Evolutionary conservation across 2,329 filamentous ascomycete genomes (phyloP), one percentile per base, ranked within the genome.

Genomic region (Fusarium metavorans): DNA sequence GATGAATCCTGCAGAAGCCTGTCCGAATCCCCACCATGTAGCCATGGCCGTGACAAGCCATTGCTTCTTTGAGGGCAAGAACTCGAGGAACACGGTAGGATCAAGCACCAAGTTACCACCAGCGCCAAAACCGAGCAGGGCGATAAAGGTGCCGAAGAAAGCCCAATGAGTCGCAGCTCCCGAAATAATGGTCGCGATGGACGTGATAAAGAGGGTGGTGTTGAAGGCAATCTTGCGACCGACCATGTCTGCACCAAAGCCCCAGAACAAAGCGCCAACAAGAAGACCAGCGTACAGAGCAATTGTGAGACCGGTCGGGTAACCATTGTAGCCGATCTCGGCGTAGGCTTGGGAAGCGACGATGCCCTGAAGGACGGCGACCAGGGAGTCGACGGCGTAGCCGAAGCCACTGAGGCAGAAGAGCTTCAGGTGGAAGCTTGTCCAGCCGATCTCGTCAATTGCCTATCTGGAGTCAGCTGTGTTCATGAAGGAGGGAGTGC

Each of bases 41-140:
- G 91, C 90, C 80, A 92, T 85, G 25, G 90, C 83, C 1, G 90
- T 92, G 23, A 92, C 78, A 27, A 92, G 85, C 90, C 91, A 94
- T 78, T 93, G 91, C 76, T 90, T 86, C 64, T 87, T 85, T 20
- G 87, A 79, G 0, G 85, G 85, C 8, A 87, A 78, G 66, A 84
- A 87, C 72, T 87, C 85, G 30, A 87, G 80, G 63, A 87, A 86
- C 41, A 87, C 84, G 5, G 85, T 85, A 5, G 90, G 92, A 72
- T 92, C 91, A 2, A 93, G 82, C 1, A 93, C 88, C 23, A 93
- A 80, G 77, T 93, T 93, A 2, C 91, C 92, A 18, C 91, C 92
- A 1, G 84, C 88, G 0, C 91, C 91, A 74, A 93, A 92, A 1
- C 89, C 87, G 43, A 88, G 84, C 37, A 92, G 77, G 14, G 86